Conservation (phyloP, 108 stramenopile genomes). For the Aurantiochytrium sp. region DNA sequence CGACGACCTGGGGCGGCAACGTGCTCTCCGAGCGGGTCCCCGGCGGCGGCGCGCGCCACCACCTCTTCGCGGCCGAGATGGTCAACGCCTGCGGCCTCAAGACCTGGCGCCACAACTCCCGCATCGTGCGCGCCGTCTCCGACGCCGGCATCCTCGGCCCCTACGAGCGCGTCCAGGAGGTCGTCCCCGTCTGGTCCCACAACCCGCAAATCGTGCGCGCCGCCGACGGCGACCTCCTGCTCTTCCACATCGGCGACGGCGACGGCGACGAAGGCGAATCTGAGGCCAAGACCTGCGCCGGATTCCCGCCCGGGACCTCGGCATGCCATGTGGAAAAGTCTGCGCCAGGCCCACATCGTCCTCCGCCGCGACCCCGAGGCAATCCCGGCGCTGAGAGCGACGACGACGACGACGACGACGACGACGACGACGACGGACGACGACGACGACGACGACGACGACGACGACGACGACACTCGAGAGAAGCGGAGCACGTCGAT, state of each 20-base stretch:
- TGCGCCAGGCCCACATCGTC: not conserved
- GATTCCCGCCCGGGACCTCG: no score
- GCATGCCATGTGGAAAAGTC: not conserved
- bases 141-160: not conserved
- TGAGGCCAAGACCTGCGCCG: not conserved
- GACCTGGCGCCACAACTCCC: not conserved
- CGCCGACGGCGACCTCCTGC: not conserved
- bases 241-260: not conserved
- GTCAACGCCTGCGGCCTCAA: not conserved
- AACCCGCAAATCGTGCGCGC: not conserved
- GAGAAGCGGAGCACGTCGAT: no score
- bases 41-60: not conserved
- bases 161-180: not conserved
- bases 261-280: not conserved
- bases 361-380: no score
- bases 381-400: no score
- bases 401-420: no score
- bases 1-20: conserved; percentile 1
- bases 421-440: no score
- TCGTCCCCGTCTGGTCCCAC: not conserved
- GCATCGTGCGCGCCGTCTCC: not conserved
- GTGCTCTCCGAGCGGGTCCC: not conserved
- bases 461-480: no score
- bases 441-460: no score
- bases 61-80: not conserved